Conservation (phyloP, 2,329 filamentous ascomycete genomes). For the Exophiala phaeomuriformis region DNA sequence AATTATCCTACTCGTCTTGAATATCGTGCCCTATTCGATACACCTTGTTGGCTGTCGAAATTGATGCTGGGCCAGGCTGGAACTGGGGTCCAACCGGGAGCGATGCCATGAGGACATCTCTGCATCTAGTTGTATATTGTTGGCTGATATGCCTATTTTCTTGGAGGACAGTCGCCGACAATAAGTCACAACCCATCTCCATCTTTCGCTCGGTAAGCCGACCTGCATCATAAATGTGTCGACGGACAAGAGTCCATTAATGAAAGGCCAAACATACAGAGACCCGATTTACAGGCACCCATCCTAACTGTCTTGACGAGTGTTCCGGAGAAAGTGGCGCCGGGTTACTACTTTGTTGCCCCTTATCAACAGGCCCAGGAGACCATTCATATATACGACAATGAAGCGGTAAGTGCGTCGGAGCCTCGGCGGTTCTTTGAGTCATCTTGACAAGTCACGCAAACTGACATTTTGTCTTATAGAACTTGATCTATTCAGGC, state of each 20-base stretch:
- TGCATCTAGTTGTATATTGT: conserved; percentile 2
- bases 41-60: too few relatives aligned
- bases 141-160: conserved; percentile 25
- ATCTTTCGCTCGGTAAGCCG: conserved; percentile 35
- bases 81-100: neutral
- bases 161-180: conserved; percentile 28
- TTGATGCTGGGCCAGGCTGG: too few relatives aligned
- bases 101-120: conserved; percentile 10
- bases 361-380: conserved; percentile 45
- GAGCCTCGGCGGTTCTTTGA: too few relatives aligned
- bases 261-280: conserved; percentile 23
- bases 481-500: conserved; percentile 47
- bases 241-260: neutral
- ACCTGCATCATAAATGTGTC: neutral
- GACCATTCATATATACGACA: conserved; percentile 48
- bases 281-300: conserved; percentile 37
- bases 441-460: too few relatives aligned
- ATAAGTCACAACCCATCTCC: conserved; percentile 26
- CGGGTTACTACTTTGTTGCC: conserved; percentile 47
- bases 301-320: conserved; percentile 31
- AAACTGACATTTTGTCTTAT: neutral
- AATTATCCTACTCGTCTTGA: too few relatives aligned
- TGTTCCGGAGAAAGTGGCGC: conserved; percentile 33
- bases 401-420: conserved; percentile 35
- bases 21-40: too few relatives aligned